These are phyloP conservation scores for Naganishia friedmannii DNA, from an alignment of 768 basidiomycete species.

Conservation along the genomic window DNA sequence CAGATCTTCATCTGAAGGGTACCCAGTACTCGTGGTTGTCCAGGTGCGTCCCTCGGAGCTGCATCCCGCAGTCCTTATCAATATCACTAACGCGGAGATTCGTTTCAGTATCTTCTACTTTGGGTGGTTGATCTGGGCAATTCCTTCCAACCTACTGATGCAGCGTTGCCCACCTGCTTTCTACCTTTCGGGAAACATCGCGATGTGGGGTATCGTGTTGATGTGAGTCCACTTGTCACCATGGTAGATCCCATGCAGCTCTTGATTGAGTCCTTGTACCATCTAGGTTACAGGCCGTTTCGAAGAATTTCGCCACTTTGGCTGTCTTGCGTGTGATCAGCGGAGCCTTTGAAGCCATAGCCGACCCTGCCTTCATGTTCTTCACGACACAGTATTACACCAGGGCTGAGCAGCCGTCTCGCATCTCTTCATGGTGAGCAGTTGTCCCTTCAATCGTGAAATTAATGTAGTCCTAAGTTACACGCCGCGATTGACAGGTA, in stretches of 20 bases:
- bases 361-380: slow-evolving; percentile 54
- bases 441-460: background rate
- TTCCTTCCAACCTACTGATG: slow-evolving; percentile 56
- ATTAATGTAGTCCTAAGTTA: no score
- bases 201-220: slow-evolving; percentile 54
- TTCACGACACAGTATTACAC: slow-evolving; percentile 55
- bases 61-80: slow-evolving; percentile 30
- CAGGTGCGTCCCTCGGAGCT: slow-evolving; percentile 32
- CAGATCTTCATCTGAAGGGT: slow-evolving; percentile 49
- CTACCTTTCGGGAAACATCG: slow-evolving; percentile 54
- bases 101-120: slow-evolving; percentile 53
- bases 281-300: slow-evolving; percentile 50
- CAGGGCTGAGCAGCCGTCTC: slow-evolving; percentile 53
- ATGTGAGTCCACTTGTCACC: slow-evolving; percentile 39
- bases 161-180: slow-evolving; percentile 54
- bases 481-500: slow-evolving; percentile 25
- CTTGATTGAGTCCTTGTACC: background rate
- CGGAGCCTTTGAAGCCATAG: slow-evolving; percentile 54
- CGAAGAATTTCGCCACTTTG: slow-evolving; percentile 53
- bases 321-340: slow-evolving; percentile 53
- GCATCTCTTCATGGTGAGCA: slow-evolving; percentile 52
- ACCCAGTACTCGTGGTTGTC: slow-evolving; percentile 52
- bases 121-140: slow-evolving; percentile 55
- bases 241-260: background rate
- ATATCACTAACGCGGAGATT: background rate